These are phyloP conservation scores for Pilobolus umbonatus DNA, from an alignment of 192 early-diverging fungal genomes.

Conservation along the genomic window DNA sequence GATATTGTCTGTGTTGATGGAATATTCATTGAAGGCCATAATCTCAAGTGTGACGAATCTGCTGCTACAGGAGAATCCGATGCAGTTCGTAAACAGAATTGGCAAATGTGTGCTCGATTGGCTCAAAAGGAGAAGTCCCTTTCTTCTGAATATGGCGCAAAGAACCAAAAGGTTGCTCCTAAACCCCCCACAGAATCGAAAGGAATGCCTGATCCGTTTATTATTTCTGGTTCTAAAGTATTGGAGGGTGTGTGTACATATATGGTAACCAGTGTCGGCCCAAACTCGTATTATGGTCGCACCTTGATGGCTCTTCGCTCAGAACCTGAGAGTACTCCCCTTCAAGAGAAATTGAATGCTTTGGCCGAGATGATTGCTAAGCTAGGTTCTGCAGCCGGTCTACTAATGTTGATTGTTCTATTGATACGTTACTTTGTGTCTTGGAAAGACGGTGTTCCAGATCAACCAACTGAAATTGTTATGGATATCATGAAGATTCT, in stretches of 20 bases:
- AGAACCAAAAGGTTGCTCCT: constrained; percentile 17
- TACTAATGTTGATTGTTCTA: constrained; percentile 82
- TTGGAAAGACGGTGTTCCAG: constrained; percentile 34
- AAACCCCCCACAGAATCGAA: constrained; percentile 17
- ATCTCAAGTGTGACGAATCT: constrained; percentile 87
- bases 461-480: constrained; percentile 48
- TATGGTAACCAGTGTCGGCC: constrained; percentile 79
- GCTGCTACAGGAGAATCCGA: constrained; percentile 93
- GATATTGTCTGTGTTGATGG: constrained; percentile 93
- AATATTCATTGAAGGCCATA: constrained; percentile 79
- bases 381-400: constrained; percentile 75
- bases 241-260: constrained; percentile 84
- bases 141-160: constrained; percentile 5
- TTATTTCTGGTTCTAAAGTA: constrained; percentile 92
- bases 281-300: constrained; percentile 83
- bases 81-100: constrained; percentile 72
- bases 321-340: constrained; percentile 83
- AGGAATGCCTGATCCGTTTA: constrained; percentile 64
- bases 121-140: constrained; percentile 3
- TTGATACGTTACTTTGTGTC: constrained; percentile 82
- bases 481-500: constrained; percentile 71
- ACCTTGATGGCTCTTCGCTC: constrained; percentile 85
- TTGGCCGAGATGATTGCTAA: constrained; percentile 95
- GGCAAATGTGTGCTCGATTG: constrained; percentile 41
- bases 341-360: constrained; percentile 84